Evolutionary conservation across 805 yeast species (phyloP).

Genomic region (Kuraishia capsulata): DNA sequence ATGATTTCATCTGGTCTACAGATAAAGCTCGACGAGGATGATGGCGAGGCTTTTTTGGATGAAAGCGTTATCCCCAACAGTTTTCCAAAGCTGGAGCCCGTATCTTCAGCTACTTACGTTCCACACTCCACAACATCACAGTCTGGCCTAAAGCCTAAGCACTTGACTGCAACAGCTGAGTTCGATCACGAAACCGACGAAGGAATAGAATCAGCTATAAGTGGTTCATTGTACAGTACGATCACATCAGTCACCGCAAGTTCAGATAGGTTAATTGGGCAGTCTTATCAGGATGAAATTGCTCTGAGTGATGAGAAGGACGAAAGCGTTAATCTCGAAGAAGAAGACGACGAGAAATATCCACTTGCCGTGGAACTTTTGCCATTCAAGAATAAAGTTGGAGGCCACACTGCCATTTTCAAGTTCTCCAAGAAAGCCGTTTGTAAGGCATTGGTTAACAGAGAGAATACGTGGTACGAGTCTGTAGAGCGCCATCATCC

Average conservation of each 20-base stretch:
- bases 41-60: slow-evolving; percentile 1
- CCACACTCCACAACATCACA: slow-evolving; percentile 45
- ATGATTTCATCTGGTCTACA: not conserved
- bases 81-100: slow-evolving; percentile 35
- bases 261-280: not conserved
- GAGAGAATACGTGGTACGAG: slow-evolving; percentile 91
- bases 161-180: slow-evolving; percentile 40
- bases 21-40: not conserved
- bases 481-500: slow-evolving; percentile 72
- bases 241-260: not conserved
- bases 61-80: no score
- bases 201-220: not conserved
- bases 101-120: slow-evolving; percentile 61
- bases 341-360: slow-evolving; percentile 27
- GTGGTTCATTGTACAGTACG: not conserved
- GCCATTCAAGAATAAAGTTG: slow-evolving; percentile 91
- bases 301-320: slow-evolving; percentile 15
- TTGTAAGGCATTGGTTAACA: slow-evolving; percentile 83
- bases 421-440: slow-evolving; percentile 87
- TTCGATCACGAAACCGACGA: slow-evolving; percentile 24
- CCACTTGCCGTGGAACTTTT: slow-evolving; percentile 81
- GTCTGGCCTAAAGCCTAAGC: slow-evolving; percentile 21
- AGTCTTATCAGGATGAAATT: slow-evolving; percentile 8
- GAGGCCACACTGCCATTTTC: slow-evolving; percentile 97
- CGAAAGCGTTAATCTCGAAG: slow-evolving; percentile 13